phyloP scores from a whole-genome alignment of 768 basidiomycete genomes.

The Lyophyllum decastes region DNA sequence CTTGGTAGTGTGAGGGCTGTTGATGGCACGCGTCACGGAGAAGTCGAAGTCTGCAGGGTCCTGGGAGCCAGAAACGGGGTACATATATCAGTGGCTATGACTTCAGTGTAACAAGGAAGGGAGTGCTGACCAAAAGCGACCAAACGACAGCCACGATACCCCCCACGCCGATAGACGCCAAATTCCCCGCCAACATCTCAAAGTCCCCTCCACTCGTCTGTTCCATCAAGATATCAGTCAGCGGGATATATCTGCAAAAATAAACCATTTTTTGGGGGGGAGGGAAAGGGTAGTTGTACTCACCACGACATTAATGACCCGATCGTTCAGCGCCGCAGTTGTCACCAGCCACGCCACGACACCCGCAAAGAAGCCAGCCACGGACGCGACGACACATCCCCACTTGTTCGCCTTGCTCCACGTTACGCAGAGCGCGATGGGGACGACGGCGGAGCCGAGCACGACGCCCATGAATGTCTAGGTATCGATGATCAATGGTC shows the following conservation, averaged over 20 bases:
- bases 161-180: constrained; percentile 82
- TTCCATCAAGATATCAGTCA: too few relatives aligned
- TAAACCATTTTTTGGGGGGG: too few relatives aligned
- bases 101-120: background rate
- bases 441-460: constrained; percentile 82
- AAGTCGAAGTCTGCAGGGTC: constrained; percentile 71
- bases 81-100: background rate
- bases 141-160: constrained; percentile 69
- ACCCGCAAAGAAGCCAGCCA: constrained; percentile 69
- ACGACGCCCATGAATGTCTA: constrained; percentile 89
- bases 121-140: constrained; percentile 59
- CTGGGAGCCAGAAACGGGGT: constrained; percentile 52
- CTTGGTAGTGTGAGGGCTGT: constrained; percentile 31
- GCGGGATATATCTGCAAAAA: too few relatives aligned
- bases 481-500: background rate
- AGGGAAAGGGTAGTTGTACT: constrained; percentile 23
- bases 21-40: constrained; percentile 76
- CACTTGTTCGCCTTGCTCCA: constrained; percentile 86
- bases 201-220: constrained; percentile 54
- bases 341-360: constrained; percentile 86
- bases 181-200: constrained; percentile 86
- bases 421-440: constrained; percentile 83
- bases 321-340: constrained; percentile 68
- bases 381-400: constrained; percentile 77
- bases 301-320: constrained; percentile 70